phyloP scores from a whole-genome alignment of 2,329 filamentous ascomycete genomes.

The Ascochyta fabae region DNA sequence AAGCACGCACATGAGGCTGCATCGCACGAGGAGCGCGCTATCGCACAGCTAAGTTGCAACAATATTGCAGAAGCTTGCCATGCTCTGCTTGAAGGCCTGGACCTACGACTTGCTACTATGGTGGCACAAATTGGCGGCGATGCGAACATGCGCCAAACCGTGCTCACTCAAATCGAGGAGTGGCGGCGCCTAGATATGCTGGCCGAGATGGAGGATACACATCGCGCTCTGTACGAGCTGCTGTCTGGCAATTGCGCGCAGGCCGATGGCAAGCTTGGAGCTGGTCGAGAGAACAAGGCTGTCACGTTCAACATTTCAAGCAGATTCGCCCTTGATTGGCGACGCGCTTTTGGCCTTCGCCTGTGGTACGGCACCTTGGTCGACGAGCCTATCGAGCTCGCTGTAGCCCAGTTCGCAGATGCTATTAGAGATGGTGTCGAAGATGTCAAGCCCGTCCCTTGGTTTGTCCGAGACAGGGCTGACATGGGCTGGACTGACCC shows the following conservation, averaged over 20 bases:
- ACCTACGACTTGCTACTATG: slow-evolving; percentile 85
- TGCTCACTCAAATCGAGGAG: slow-evolving; percentile 78
- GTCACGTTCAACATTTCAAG: slow-evolving; percentile 82
- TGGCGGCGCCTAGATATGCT: slow-evolving; percentile 86
- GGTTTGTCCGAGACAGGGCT: slow-evolving; percentile 69
- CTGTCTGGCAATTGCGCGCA: slow-evolving; percentile 85
- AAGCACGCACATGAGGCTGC: slow-evolving; percentile 62
- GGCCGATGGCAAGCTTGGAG: slow-evolving; percentile 76
- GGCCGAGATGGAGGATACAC: slow-evolving; percentile 83
- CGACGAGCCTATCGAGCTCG: slow-evolving; percentile 72
- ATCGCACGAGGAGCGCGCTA: slow-evolving; percentile 80
- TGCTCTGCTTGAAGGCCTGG: slow-evolving; percentile 73
- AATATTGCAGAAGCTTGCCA: slow-evolving; percentile 84
- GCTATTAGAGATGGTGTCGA: slow-evolving; percentile 77
- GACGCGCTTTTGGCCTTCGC: slow-evolving; percentile 87
- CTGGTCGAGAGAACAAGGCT: slow-evolving; percentile 78
- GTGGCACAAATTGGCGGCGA: slow-evolving; percentile 84
- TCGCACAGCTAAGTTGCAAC: slow-evolving; percentile 79
- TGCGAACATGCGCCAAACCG: slow-evolving; percentile 70
- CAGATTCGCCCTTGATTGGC: slow-evolving; percentile 88
- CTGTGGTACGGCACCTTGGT: slow-evolving; percentile 83
- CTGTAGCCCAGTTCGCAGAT: slow-evolving; percentile 74
- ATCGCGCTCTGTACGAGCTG: slow-evolving; percentile 88
- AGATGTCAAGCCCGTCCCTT: slow-evolving; percentile 71
- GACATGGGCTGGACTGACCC: slow-evolving; percentile 67